phyloP scores from a whole-genome alignment of 2,329 filamentous ascomycete genomes.

The Trichoderma hamatum region DNA sequence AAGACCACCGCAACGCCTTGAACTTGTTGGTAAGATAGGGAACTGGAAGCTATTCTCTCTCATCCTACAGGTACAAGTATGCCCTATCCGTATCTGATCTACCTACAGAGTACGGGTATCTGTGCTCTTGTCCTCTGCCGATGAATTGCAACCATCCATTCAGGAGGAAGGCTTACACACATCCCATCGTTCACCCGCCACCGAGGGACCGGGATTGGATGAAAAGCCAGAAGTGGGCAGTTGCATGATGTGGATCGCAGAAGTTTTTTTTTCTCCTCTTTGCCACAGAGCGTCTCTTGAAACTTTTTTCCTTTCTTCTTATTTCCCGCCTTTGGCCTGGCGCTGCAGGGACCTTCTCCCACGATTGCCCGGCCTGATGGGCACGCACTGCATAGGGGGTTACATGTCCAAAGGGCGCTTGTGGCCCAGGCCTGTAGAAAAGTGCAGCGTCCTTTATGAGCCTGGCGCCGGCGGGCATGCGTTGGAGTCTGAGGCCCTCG shows the following conservation, averaged over 20 bases:
- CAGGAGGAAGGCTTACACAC: conserved; percentile 15
- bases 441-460: background rate
- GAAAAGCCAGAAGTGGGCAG: conserved; percentile 24
- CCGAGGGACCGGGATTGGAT: conserved; percentile 26
- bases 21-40: background rate
- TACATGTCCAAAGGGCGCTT: background rate
- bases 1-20: background rate
- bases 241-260: conserved; percentile 26
- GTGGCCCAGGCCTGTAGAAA: background rate
- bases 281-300: background rate
- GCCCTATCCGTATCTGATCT: background rate
- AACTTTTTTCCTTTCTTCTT: background rate
- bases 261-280: conserved; percentile 1
- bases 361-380: conserved; percentile 13
- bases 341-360: conserved; percentile 24
- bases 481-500: background rate
- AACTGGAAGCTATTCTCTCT: background rate
- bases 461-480: conserved; percentile 7
- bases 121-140: background rate
- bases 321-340: background rate
- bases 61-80: background rate
- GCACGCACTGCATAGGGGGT: conserved; percentile 11
- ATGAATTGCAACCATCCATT: conserved; percentile 4
- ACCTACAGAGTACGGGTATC: background rate
- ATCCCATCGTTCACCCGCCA: conserved; percentile 26